Evolutionary conservation across 768 basidiomycete genomes (phyloP).

Genomic region (Stropharia rugosoannulata): DNA sequence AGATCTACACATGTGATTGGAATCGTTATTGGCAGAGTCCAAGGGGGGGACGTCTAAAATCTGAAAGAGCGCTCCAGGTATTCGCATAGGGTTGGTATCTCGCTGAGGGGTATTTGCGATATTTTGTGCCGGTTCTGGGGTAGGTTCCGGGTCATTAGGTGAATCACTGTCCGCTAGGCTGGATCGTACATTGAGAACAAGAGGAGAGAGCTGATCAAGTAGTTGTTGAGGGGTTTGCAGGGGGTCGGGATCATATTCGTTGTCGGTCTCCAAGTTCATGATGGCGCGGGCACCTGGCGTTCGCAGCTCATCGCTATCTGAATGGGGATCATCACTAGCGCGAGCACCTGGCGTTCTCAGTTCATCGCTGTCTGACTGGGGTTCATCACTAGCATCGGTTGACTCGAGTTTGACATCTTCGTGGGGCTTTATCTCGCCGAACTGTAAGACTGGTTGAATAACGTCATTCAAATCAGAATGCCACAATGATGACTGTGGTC

Average conservation of each 20-base stretch:
- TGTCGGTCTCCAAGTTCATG: slow-evolving; percentile 1
- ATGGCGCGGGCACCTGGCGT: not conserved
- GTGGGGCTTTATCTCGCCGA: not conserved
- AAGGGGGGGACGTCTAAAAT: not conserved
- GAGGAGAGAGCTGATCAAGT: slow-evolving; percentile 17
- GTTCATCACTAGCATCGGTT: not conserved
- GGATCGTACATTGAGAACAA: slow-evolving; percentile 22
- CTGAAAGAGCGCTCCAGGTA: too few relatives aligned
- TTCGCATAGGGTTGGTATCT: too few relatives aligned
- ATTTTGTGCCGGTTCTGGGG: not conserved
- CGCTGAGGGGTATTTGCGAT: too few relatives aligned
- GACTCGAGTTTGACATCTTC: not conserved
- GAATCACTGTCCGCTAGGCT: slow-evolving; percentile 14
- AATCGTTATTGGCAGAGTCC: slow-evolving; percentile 4
- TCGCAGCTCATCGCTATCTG: slow-evolving; percentile 9
- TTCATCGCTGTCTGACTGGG: not conserved
- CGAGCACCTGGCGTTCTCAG: too few relatives aligned
- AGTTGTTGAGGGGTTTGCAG: slow-evolving; percentile 19
- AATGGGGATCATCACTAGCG: not conserved
- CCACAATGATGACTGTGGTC: slow-evolving; percentile 15
- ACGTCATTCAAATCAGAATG: not conserved
- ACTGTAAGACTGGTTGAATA: not conserved
- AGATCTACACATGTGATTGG: slow-evolving; percentile 21
- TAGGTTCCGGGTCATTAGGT: not conserved
- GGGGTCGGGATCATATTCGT: slow-evolving; percentile 19